phyloP scores from a whole-genome alignment of 202 grass and related monocot species.

The Bolboschoenoplectus hybrid region DNA sequence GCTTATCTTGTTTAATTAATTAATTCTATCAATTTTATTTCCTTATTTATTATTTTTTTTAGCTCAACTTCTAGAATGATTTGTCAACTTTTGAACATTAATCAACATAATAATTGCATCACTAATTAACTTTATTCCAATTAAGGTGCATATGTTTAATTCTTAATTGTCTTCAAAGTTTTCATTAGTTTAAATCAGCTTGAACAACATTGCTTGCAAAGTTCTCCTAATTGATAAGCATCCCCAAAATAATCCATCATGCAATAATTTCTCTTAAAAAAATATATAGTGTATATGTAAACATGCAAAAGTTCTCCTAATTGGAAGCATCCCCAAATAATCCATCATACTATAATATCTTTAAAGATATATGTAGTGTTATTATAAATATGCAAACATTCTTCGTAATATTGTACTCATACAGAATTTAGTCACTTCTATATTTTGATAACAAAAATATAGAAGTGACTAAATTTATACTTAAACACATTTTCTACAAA shows the following conservation, averaged over 20 bases:
- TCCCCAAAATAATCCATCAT: not conserved
- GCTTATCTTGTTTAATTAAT: not conserved
- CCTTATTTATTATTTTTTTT: not conserved
- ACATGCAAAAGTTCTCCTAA: not conserved
- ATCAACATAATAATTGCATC: not conserved
- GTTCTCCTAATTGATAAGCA: not conserved
- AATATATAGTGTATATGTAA: too few relatives aligned
- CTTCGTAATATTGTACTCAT: too few relatives aligned
- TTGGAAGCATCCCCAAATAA: not conserved
- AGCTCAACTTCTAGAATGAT: constrained; percentile 9
- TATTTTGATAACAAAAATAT: too few relatives aligned
- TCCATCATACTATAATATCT: too few relatives aligned
- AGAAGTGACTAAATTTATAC: too few relatives aligned
- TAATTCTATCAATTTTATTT: not conserved
- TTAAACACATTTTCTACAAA: too few relatives aligned
- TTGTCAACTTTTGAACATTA: not conserved
- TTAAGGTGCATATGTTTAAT: not conserved
- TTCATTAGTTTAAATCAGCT: too few relatives aligned
- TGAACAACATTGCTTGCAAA: not conserved
- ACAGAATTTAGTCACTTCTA: too few relatives aligned
- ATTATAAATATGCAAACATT: too few relatives aligned
- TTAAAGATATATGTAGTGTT: too few relatives aligned
- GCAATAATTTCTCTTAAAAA: too few relatives aligned
- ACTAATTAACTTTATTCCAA: not conserved
- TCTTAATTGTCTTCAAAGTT: not conserved